A percentile compares a stretch with the other conserved stretches of the same genome.
Evolutionary conservation across 768 basidiomycete genomes (phyloP).

Genomic region (Leucosporidium yakuticum): DNA sequence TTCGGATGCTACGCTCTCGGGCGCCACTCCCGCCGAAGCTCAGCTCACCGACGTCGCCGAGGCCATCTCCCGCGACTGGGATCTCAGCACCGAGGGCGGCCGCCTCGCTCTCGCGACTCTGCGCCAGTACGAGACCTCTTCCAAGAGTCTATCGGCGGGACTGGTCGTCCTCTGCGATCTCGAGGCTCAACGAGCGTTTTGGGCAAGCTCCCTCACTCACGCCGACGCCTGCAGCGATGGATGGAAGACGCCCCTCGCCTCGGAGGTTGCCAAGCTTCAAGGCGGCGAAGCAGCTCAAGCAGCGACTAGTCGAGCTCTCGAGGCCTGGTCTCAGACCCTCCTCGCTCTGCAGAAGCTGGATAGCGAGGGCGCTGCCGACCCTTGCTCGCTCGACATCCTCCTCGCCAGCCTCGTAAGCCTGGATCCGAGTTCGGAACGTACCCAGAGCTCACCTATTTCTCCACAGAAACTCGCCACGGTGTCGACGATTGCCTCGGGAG

Average conservation of each 20-base stretch:
- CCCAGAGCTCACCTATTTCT: neutral
- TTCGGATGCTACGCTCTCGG: constrained; percentile 47
- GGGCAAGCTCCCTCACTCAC: neutral
- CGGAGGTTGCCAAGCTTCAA: no score
- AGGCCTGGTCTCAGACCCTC: neutral
- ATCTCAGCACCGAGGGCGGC: constrained; percentile 1
- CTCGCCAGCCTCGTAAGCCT: neutral
- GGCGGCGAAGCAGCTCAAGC: no score
- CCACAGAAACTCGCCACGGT: constrained; percentile 2
- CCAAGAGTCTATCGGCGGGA: neutral
- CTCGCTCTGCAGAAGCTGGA: no score
- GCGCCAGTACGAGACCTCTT: neutral
- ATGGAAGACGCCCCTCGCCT: no score
- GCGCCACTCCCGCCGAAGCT: neutral
- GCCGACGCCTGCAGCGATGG: no score
- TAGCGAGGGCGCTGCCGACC: neutral
- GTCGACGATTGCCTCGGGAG: neutral
- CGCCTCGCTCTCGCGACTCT: constrained; percentile 7
- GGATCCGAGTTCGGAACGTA: no score
- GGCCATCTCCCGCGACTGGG: neutral
- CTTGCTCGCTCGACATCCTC: neutral
- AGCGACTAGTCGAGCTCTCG: no score
- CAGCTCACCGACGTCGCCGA: neutral
- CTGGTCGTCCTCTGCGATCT: neutral
- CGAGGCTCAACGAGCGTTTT: neutral